These are phyloP conservation scores for Stenogyne calaminthoides DNA, from an alignment of 305 asterid species.

Conservation along the genomic window DNA sequence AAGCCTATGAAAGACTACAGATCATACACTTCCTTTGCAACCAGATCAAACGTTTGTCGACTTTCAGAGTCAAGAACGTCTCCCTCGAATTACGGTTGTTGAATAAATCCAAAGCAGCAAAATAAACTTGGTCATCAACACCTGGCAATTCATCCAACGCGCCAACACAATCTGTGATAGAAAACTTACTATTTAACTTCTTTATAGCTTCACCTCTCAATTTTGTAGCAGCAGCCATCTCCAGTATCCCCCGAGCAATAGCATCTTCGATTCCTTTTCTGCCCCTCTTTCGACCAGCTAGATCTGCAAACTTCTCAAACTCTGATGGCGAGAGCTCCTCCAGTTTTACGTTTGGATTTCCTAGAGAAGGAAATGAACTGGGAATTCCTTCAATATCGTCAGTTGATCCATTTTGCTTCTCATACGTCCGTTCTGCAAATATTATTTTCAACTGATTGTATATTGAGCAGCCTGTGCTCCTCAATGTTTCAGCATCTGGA, in stretches of 20 bases:
- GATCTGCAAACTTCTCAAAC: constrained; percentile 54
- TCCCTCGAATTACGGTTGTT: constrained; percentile 62
- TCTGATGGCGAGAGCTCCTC: constrained; percentile 62
- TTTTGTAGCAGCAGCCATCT: constrained; percentile 79
- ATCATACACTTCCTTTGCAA: constrained; percentile 55
- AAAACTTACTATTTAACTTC: constrained; percentile 46
- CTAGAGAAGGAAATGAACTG: constrained; percentile 34
- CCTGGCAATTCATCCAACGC: constrained; percentile 73
- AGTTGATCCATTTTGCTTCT: constrained; percentile 41
- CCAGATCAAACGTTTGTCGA: constrained; percentile 71
- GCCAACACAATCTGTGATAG: constrained; percentile 60
- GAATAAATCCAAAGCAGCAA: constrained; percentile 75
- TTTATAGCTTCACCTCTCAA: constrained; percentile 57
- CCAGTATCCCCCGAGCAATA: constrained; percentile 69
- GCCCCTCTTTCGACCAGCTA: constrained; percentile 47
- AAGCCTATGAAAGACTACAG: constrained; percentile 15
- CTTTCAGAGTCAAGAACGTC: constrained; percentile 62
- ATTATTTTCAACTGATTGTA: constrained; percentile 56
- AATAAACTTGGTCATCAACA: constrained; percentile 53
- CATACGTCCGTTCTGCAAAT: constrained; percentile 49
- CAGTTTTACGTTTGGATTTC: constrained; percentile 27
- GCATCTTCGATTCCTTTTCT: constrained; percentile 67
- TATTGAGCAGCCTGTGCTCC: constrained; percentile 60
- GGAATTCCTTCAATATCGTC: constrained; percentile 40
- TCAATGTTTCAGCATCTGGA: constrained; percentile 73